A percentile compares a stretch with the other conserved stretches of the same genome.
Conservation (phyloP, 2,329 filamentous ascomycete species). For the Neofusicoccum sp. region DNA sequence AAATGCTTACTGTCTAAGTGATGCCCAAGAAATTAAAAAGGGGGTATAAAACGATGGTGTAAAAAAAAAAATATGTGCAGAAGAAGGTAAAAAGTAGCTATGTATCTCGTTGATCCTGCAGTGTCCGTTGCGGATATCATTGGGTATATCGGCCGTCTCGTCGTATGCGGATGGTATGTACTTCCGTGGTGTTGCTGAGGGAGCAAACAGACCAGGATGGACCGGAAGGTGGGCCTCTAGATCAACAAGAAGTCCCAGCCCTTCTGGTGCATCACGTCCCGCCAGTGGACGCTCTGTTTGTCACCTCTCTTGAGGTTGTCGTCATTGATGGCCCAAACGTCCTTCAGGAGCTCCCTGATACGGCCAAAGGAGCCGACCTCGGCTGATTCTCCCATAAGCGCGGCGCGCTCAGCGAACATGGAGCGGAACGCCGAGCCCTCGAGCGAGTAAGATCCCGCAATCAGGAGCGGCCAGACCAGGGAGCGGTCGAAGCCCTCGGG, state of each 20-base stretch:
- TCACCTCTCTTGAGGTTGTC: conserved; percentile 55
- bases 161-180: conserved; percentile 16
- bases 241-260: conserved; percentile 93
- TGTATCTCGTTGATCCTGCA: conserved; percentile 14
- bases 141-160: conserved; percentile 21
- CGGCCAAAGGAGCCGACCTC: conserved; percentile 84
- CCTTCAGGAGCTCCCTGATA: conserved; percentile 74
- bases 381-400: conserved; percentile 74
- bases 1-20: conserved; percentile 15
- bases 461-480: conserved; percentile 89
- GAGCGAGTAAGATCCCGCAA: conserved; percentile 78
- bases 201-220: conserved; percentile 40
- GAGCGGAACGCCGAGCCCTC: conserved; percentile 73
- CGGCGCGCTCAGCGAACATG: conserved; percentile 75
- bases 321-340: conserved; percentile 80
- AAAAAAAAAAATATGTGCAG: conserved; percentile 34
- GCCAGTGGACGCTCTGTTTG: conserved; percentile 81
- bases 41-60: conserved; percentile 42
- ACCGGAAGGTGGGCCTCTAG: conserved; percentile 44
- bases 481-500: conserved; percentile 84
- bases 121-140: conserved; percentile 15
- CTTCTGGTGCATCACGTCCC: conserved; percentile 89
- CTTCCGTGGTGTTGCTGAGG: conserved; percentile 16
- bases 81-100: conserved; percentile 29
- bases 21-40: conserved; percentile 36